These are phyloP conservation scores for Monilinia fructicola DNA, from an alignment of 2,329 filamentous ascomycete species.

Conservation along the genomic window DNA sequence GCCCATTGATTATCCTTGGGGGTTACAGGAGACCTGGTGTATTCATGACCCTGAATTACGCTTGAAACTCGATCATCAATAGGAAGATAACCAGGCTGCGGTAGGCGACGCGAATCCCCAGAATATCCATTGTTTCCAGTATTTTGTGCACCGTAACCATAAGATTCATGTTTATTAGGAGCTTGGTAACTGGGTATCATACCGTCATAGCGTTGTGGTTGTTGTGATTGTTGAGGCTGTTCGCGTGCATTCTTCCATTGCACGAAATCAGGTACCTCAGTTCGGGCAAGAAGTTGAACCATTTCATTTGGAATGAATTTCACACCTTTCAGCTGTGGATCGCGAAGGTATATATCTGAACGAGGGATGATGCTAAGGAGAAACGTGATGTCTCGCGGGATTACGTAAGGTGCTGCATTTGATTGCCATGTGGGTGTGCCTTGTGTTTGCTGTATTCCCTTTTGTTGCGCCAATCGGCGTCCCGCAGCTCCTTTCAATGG, in stretches of 20 bases:
- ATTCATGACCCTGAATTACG: conserved; percentile 24
- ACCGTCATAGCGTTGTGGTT: conserved; percentile 35
- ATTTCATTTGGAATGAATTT: conserved; percentile 70
- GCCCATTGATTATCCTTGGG: conserved; percentile 20
- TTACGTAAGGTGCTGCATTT: conserved; percentile 51
- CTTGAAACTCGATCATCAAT: conserved; percentile 25
- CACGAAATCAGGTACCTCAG: conserved; percentile 62
- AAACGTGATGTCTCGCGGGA: conserved; percentile 67
- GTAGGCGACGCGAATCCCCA: neutral
- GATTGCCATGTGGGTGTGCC: conserved; percentile 41
- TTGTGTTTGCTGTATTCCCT: conserved; percentile 57
- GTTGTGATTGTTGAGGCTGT: conserved; percentile 23
- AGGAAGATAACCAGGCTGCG: conserved; percentile 14
- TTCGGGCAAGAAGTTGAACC: conserved; percentile 69
- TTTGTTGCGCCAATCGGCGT: conserved; percentile 72
- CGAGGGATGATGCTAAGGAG: conserved; percentile 63
- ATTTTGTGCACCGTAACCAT: conserved; percentile 8
- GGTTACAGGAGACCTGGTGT: conserved; percentile 17
- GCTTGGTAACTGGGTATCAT: conserved; percentile 28
- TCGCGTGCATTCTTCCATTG: conserved; percentile 52
- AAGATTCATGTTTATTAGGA: conserved; percentile 17
- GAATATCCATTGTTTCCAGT: conserved; percentile 18
- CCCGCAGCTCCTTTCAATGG: conserved; percentile 89
- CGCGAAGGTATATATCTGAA: conserved; percentile 66
- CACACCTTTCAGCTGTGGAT: conserved; percentile 34